phyloP scores from a whole-genome alignment of 805 yeast species.

The Ogataea naganishii region DNA sequence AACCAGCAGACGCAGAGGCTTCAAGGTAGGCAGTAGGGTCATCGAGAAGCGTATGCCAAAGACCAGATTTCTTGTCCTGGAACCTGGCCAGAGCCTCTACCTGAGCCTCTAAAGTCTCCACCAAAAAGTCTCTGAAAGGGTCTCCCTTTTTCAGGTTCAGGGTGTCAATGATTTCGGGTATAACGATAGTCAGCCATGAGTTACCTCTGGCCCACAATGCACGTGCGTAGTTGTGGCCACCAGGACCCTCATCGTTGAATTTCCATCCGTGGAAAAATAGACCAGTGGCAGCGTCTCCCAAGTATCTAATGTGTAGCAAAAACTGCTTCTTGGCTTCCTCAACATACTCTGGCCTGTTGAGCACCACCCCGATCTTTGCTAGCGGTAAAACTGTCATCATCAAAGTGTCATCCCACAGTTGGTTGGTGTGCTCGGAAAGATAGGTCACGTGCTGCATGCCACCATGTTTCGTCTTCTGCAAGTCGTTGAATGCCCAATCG shows the following conservation, averaged over 20 bases:
- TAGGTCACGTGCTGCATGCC: slow-evolving; percentile 28
- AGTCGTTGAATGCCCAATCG: slow-evolving; percentile 25
- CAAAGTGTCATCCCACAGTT: slow-evolving; percentile 24
- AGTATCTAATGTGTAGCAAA: slow-evolving; percentile 23
- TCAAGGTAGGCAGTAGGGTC: slow-evolving; percentile 22
- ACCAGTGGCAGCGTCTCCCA: slow-evolving; percentile 23
- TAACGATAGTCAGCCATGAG: slow-evolving; percentile 28
- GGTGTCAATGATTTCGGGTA: slow-evolving; percentile 27
- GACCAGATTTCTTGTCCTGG: slow-evolving; percentile 22
- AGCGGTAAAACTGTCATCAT: slow-evolving; percentile 31
- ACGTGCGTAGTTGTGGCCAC: slow-evolving; percentile 17
- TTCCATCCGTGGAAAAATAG: slow-evolving; percentile 28
- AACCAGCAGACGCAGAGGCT: slow-evolving; percentile 27
- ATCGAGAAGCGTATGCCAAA: slow-evolving; percentile 27
- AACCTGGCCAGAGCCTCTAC: slow-evolving; percentile 17
- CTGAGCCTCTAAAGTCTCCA: slow-evolving; percentile 23
- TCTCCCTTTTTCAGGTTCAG: slow-evolving; percentile 20
- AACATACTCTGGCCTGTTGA: slow-evolving; percentile 22
- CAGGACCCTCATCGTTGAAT: slow-evolving; percentile 10
- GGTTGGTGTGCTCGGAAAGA: slow-evolving; percentile 20
- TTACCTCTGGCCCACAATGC: slow-evolving; percentile 31
- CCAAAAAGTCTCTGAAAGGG: slow-evolving; percentile 18
- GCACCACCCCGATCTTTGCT: slow-evolving; percentile 23
- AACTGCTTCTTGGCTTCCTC: slow-evolving; percentile 27
- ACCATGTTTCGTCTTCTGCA: slow-evolving; percentile 24